Evolutionary conservation across 2,329 filamentous ascomycete species (phyloP), one percentile per base, ranked within the genome.

Genomic region (Penicillium sp.): DNA sequence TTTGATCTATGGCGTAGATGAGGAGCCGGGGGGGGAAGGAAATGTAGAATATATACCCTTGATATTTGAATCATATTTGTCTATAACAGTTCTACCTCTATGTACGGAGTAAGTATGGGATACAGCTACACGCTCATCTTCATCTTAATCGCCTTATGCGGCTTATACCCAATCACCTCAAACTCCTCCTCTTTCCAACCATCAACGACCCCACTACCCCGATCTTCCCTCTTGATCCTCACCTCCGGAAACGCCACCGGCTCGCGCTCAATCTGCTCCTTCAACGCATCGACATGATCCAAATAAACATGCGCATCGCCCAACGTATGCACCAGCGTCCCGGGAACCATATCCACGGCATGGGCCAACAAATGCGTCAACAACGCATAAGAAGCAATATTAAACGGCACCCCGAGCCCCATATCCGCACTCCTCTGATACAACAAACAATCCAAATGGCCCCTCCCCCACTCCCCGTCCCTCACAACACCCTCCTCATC

Each of bases 71-170:
- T 63, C 61, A 89, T n/a, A n/a, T n/a, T n/a, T n/a, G n/a, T n/a
- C n/a, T n/a, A n/a, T n/a, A n/a, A n/a, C n/a, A n/a, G n/a, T n/a
- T n/a, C n/a, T n/a, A n/a, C n/a, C n/a, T n/a, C n/a, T n/a, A n/a
- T n/a, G n/a, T n/a, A n/a, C n/a, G n/a, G n/a, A n/a, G n/a, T n/a
- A n/a, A n/a, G n/a, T n/a, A n/a, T n/a, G n/a, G n/a, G n/a, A n/a
- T n/a, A n/a, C n/a, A n/a, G n/a, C n/a, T n/a, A n/a, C 51, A 97
- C 91, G 64, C 88, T 94, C 93, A 98, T 98, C 75, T 97, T 96
- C 93, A 98, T 98, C 38, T 87, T 80, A 72, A 98, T 95, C 5
- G 79, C 79, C 74, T 90, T 91, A 68, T 96, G 88, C 49, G 93
- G 91, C 43, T 90, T 81, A 68, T 98, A 98, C 0, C 85, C 90